phyloP scores from a whole-genome alignment of 106 monocot genomes.

The Alisma plantagoaquatica region DNA sequence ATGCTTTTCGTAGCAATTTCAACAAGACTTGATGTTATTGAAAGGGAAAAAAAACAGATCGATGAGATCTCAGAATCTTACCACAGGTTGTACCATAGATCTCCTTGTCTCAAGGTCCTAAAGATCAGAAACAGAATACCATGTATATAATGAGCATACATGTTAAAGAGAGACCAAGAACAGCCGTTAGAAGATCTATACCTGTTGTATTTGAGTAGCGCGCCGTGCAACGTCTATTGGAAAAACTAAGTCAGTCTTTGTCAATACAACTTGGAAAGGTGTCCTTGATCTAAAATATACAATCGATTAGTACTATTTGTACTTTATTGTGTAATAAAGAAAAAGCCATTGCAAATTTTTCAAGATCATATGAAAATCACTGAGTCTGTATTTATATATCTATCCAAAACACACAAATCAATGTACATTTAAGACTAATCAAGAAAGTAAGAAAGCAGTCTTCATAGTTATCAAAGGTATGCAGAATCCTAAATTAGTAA shows the following conservation, averaged over 20 bases:
- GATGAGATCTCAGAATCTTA: slow-evolving; percentile 21
- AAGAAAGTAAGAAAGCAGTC: no score
- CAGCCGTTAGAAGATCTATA: slow-evolving; percentile 1
- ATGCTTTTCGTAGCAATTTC: no score
- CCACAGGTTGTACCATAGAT: slow-evolving; percentile 72
- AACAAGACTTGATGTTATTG: neutral
- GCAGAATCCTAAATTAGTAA: no score
- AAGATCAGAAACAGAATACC: slow-evolving; percentile 3
- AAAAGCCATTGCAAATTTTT: neutral
- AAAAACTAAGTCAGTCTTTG: slow-evolving; percentile 86
- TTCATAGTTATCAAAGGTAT: no score
- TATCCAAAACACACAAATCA: no score
- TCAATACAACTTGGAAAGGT: slow-evolving; percentile 87
- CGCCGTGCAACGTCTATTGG: slow-evolving; percentile 97
- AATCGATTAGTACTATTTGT: no score
- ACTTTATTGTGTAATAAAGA: no score
- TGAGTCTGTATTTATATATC: no score
- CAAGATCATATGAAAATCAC: no score
- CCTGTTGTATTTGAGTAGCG: slow-evolving; percentile 97
- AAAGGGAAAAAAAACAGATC: slow-evolving; percentile 1
- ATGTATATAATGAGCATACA: no score
- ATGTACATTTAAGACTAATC: neutral
- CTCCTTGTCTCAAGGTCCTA: slow-evolving; percentile 73
- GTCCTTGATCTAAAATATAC: slow-evolving; percentile 50
- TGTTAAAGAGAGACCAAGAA: no score